phyloP scores from a whole-genome alignment of 345 rosid species.

The Eucalyptus marginata region DNA sequence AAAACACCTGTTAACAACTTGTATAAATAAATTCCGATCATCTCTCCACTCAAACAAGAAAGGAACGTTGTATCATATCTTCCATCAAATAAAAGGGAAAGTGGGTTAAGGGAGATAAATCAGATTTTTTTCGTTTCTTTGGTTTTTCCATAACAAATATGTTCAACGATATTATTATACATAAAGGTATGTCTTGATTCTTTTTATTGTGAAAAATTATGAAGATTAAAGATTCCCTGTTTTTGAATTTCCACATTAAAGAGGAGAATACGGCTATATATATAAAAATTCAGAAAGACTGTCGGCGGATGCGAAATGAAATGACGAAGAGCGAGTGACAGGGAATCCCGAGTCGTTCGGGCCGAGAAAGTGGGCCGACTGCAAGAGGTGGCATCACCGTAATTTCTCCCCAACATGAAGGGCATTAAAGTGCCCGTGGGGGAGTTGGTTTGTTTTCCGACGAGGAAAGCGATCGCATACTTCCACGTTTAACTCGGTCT shows the following conservation, averaged over 20 bases:
- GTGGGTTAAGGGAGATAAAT: accelerated
- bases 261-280: neutral
- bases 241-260: neutral
- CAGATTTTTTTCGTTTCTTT: accelerated
- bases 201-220: neutral
- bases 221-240: neutral
- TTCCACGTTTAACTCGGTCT: neutral
- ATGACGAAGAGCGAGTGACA: neutral
- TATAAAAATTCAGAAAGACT: neutral
- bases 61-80: too few relatives aligned
- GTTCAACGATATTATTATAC: accelerated
- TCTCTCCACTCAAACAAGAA: too few relatives aligned
- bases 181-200: too few relatives aligned
- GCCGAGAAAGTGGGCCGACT: neutral
- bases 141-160: too few relatives aligned
- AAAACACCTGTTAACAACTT: accelerated
- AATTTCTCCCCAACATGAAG: neutral
- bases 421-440: neutral
- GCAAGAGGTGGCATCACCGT: neutral
- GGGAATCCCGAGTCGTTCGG: neutral
- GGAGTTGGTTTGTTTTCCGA: neutral
- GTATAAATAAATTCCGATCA: too few relatives aligned
- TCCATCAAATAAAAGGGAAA: neutral
- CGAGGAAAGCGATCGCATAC: neutral
- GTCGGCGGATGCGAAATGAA: neutral